Base-by-base conservation (phyloP, 163 green algal genomes). In the Chlamydomonas reinhardtii region DNA sequence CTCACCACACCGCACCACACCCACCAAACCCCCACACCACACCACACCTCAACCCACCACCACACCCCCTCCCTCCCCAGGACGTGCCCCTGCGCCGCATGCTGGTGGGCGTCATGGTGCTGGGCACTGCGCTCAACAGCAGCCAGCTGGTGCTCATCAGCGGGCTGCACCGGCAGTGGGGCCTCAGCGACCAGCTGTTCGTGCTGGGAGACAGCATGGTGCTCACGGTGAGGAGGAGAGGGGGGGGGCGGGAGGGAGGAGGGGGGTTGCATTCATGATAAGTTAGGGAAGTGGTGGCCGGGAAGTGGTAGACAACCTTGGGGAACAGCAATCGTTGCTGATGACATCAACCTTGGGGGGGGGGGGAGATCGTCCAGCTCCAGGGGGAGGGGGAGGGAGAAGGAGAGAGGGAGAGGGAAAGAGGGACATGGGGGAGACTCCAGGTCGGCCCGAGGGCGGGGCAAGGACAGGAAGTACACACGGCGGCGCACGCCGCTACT, bases 101-200 rank as follows among this genome's bases (percentile, higher is more conserved):
- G 85, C 96, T 99, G 78, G 74, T 95, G 29, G 97, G 95, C 93
- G 92, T 90, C 2, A 94, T 96, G 34, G 27, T 98, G 2, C 56
- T 96, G 2, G 96, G 97, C 32, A 94, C 93, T 0, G 88, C 24
- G 4, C 91, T 99, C 2, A 95, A 95, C 61, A 86, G 94, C 32
- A 99, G 96, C n/a, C 97, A 94, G 86, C 88, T 96, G 19, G 86
- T 96, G 65, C 90, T 96, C 27, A 88, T 96, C 32, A 91, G 88
- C 83, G 94, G 96, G 0, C 19, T 93, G 31, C 99, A 99, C 89
- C 83, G 89, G 15, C n/a, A 89, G 52, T 90, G 97, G 72, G 98
- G 98, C 22, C 91, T 99, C 12, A 95, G 86, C 78, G 95, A 99
- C 88, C 88, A 99, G 91, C 74, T 96, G 22, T 99, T 99, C 89